phyloP scores from a whole-genome alignment of 768 basidiomycete species.

The Pulveroboletus sp. region DNA sequence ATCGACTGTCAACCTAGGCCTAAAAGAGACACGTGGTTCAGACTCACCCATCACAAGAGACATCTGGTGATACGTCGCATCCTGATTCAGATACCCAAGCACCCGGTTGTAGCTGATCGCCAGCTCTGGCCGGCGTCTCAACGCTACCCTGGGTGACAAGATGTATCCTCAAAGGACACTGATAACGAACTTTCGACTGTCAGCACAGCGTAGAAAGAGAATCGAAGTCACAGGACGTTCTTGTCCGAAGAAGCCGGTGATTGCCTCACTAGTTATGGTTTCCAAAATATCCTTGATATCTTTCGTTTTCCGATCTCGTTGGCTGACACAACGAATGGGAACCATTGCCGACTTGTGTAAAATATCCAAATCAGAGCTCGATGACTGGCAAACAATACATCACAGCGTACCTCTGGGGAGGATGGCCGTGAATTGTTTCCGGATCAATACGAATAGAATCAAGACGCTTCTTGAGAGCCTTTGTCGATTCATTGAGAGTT shows the following conservation, averaged over 20 bases:
- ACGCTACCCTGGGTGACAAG: not conserved
- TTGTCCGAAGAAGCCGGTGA: not conserved
- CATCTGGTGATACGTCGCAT: too few relatives aligned
- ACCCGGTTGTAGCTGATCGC: conserved; percentile 4
- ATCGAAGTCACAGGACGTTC: not conserved
- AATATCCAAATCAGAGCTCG: not conserved
- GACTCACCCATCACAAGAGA: too few relatives aligned
- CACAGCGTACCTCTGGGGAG: not conserved
- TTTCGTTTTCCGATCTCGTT: not conserved
- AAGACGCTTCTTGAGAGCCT: conserved; percentile 7
- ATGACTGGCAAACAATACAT: not conserved
- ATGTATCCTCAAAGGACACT: not conserved
- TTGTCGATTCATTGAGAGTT: not conserved
- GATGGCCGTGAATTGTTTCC: conserved; percentile 5
- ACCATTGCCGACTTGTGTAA: not conserved
- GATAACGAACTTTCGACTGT: not conserved
- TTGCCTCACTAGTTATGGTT: not conserved
- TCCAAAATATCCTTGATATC: not conserved
- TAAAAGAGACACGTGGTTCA: too few relatives aligned
- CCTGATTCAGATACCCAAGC: conserved; percentile 1
- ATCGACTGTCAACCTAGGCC: not conserved
- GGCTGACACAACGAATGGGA: not conserved
- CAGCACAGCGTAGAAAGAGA: not conserved
- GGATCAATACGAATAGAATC: conserved; percentile 3
- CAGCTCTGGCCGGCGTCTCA: conserved; percentile 13